Evolutionary conservation across 495 filamentous ascomycete genomes (phyloP), one percentile per base, ranked within the genome.

Genomic region (Paragyromitra xinjiangensis): DNA sequence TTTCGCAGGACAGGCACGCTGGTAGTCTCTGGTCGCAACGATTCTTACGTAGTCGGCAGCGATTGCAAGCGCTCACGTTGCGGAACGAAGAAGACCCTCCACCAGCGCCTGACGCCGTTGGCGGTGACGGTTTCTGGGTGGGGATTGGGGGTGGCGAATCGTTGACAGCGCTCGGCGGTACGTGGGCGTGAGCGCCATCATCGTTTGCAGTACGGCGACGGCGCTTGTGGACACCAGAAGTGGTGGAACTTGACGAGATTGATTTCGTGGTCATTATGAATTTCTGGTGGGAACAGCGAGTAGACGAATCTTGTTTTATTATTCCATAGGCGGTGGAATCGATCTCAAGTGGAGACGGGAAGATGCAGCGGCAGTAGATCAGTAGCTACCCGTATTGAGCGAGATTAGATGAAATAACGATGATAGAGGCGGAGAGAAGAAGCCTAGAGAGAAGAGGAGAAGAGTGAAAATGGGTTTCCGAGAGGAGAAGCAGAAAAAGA

Each of bases 1-100:
- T 98, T 83, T 94, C 93, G 83, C 95, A 98, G 71, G 92, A 91
- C 59, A 92, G 89, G 84, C 95, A 98, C 64, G 92, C 92, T 29
- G 95, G 95, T 61, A 98, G 87, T 58, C 90, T 90, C 86, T 97
- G 94, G 82, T 98, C 95, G 82, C 95, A 98, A 37, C 94, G 89
- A 81, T 98, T 97, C 85, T 98, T 98, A 78, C 95, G 89, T 77
- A 95, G 85, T 12, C 95, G 90, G 82, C 95, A 98, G 24, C 95
- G 90, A 84, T 97, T 96, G 83, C 95, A 98, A 61, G 95, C 95
- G 77, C 92, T 95, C 73, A 98, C 95, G 83, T 97, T 97, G 79
- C 94, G 91, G 84, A 98, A 97, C 16, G 90, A 88, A 6, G 90
- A 90, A 65, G 80, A 79, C n/a, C 78, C 79, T 14, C 78, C 73